Percentiles rank a stretch among this genome's conserved stretches.
These are phyloP conservation scores for Alnus rubra DNA, from an alignment of 306 rosid species.

Conservation along the genomic window DNA sequence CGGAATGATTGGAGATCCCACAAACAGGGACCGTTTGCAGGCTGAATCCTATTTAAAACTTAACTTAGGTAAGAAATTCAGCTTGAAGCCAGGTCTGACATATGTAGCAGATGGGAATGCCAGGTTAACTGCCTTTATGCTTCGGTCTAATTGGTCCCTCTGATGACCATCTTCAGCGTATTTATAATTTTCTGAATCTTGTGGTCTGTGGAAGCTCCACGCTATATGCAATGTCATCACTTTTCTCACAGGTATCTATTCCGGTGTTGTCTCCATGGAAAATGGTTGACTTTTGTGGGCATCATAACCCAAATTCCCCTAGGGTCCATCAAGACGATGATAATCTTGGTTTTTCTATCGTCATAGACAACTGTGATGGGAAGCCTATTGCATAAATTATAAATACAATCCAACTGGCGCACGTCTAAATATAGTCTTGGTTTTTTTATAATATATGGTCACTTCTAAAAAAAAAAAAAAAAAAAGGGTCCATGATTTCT, in stretches of 20 bases:
- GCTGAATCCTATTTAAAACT: constrained; percentile 72
- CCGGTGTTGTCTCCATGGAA: constrained; percentile 13
- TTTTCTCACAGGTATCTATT: constrained; percentile 20
- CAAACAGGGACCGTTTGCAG: constrained; percentile 54
- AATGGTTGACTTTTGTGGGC: neutral
- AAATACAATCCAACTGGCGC: neutral
- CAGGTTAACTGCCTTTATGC: constrained; percentile 56
- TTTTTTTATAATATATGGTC: too few species aligned
- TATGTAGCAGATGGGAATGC: constrained; percentile 55
- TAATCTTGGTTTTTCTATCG: too few species aligned
- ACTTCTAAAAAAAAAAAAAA: too few species aligned
- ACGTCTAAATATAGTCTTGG: too few species aligned
- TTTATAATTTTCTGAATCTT: neutral
- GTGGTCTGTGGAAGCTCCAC: neutral
- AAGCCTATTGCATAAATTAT: neutral
- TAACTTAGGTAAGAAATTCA: constrained; percentile 55
- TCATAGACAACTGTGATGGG: too few species aligned
- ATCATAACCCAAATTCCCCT: neutral
- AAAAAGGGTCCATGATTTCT: too few species aligned
- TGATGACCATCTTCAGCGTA: constrained; percentile 29
- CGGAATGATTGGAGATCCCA: constrained; percentile 51
- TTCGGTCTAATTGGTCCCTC: constrained; percentile 74
- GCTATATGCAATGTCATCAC: constrained; percentile 5
- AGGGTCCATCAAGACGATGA: neutral
- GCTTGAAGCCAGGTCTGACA: constrained; percentile 79